Base-by-base conservation (phyloP, 345 rosid species). In the Moringa oleifera region DNA sequence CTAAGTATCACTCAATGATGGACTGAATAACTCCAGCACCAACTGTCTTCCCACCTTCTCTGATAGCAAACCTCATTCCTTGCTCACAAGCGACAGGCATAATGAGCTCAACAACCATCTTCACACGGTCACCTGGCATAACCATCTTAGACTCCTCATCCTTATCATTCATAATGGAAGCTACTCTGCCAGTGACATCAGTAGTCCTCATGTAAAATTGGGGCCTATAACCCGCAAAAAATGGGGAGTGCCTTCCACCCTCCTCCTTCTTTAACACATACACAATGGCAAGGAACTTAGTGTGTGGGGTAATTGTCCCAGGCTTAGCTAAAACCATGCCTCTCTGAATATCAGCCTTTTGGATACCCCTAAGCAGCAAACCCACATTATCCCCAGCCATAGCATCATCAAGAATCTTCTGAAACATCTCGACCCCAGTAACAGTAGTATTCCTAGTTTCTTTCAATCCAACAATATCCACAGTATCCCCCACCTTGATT, bases 221-320 rank as follows among this genome's bases (percentile, higher is more conserved):
- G 21, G 99, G 97, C 63, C 89, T 84, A 46, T 91, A 95, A 23
- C 96, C 91, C 0, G 94, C 75, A 37, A 95, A 89, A 63, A 91
- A 95, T 0, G 96, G 97, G 0, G 98, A 91, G 72, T 87, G 96
- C 84, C 95, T 84, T 8, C 99, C 96, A 7, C 96, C 95, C 77
- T 95, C 99, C 66, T 91, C 97, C 82, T 95, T 95, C 94, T 89
- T 89, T 90, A 91, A 75, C 63, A 95, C 96, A 64, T 91, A 91
- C 23, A 85, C 94, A 68, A 91, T 78, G 0, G 94, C 91, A 6
- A 46, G 57, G 46, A 91, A 85, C 69, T 95, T 89, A 1, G 90
- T 83, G 56, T 87, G 96, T 0, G 99, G 95, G 15, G 87, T 87
- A 36, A 95, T 89, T 0, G 91, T 73, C 15, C 91, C 91, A 0